These are phyloP conservation scores for Heritiera fomes DNA, from an alignment of 345 rosid species.

Conservation along the genomic window DNA sequence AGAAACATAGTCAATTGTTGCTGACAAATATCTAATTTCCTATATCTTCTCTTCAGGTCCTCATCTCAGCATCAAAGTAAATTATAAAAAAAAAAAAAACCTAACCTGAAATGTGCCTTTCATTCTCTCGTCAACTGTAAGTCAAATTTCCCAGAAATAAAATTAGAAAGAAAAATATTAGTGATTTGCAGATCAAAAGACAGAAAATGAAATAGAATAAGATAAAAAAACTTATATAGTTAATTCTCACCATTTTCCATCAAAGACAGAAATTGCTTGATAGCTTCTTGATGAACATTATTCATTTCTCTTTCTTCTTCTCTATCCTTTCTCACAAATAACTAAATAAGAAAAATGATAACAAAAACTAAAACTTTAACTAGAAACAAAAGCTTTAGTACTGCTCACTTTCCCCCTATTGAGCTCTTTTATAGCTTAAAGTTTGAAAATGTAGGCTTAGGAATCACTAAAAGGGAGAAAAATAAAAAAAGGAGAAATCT, in stretches of 20 bases:
- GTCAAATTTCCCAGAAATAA: conserved; percentile 11
- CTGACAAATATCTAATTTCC: neutral
- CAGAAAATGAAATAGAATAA: neutral
- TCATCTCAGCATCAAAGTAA: conserved; percentile 5
- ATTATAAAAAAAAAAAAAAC: conserved; percentile 18
- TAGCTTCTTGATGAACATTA: conserved; percentile 58
- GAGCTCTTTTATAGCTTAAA: conserved; percentile 1
- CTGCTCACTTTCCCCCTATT: neutral
- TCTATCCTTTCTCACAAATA: conserved; percentile 16
- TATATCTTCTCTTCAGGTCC: neutral
- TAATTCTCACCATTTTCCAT: conserved; percentile 71
- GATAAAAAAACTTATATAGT: neutral
- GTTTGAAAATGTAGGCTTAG: neutral
- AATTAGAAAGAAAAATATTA: conserved; percentile 17
- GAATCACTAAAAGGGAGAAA: conserved; percentile 4
- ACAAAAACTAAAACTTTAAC: neutral
- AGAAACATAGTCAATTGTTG: neutral
- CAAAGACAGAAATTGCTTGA: conserved; percentile 67
- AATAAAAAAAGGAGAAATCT: neutral
- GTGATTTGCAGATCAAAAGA: conserved; percentile 28
- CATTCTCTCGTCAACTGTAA: conserved; percentile 67
- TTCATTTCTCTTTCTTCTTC: conserved; percentile 37
- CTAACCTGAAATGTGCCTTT: conserved; percentile 74
- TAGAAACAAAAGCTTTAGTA: neutral
- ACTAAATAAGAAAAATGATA: neutral